Base-by-base conservation (phyloP, 495 filamentous ascomycete species). In the Zalerion maritima region DNA sequence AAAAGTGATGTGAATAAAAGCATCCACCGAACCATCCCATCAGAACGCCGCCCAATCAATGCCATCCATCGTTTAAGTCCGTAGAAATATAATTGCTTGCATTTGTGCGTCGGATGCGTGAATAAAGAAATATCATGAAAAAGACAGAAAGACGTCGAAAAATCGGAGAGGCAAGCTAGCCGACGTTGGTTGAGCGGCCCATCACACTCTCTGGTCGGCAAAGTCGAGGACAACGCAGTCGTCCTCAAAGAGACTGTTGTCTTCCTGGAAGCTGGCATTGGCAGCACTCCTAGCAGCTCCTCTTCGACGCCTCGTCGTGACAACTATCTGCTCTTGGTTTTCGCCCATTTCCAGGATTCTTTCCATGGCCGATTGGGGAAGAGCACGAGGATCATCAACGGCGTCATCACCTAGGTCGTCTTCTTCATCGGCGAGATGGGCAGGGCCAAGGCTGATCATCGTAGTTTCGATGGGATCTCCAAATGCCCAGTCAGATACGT, bases 191-290 rank as follows among this genome's bases (percentile, higher is more conserved):
- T n/a, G n/a, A n/a, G n/a, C n/a, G n/a, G 14, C 26, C 15, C 10
- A 14, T 73, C 59, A 87, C 20, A 87, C 81, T 42, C 81, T 62
- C 46, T 91, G 80, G 42, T 78, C 73, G 8, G 81, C 81, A 69
- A 85, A 92, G 57, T 93, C 85, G 40, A 94, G 60, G 33, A 94
- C 79, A 44, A 91, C 85, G 44, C 80, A 87, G 47, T 89, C 85
- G 45, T 94, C 83, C 50, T 94, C 85, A 42, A 94, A 94, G 51
- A 94, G 89, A 3, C 82, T 84, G 21, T 86, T 79, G 18, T 75
- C 79, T 10, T 72, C 69, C 14, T 64, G 66, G 11, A 18, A 39
- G n/a, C 35, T 32, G 7, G 32, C 25, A 32, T 29, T 31, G 21
- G 56, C 43, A 24, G 42, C 36, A 37, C 54, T 31, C 27, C 55